A percentile compares a stretch with the other conserved stretches of the same genome.
Evolutionary conservation across 768 basidiomycete genomes (phyloP).

Genomic region (Mycena pura): DNA sequence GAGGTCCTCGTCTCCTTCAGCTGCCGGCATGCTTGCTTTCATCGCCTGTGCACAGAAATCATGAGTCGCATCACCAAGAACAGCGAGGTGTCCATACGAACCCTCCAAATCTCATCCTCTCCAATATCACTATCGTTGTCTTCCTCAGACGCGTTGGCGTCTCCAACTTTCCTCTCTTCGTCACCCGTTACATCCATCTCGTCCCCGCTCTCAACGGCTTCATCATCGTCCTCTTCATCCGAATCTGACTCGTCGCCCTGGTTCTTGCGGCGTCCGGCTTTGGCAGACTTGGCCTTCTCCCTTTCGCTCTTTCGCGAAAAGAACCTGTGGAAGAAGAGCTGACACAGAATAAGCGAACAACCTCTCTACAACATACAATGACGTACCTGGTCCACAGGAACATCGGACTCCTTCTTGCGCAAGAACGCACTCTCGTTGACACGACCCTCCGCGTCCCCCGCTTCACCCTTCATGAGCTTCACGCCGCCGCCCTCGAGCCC

Average conservation of each 20-base stretch:
- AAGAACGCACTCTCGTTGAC: slow-evolving; percentile 83
- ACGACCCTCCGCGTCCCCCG: slow-evolving; percentile 46
- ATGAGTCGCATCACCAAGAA: background rate
- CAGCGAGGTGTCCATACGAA: slow-evolving; percentile 37
- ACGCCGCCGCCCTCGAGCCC: slow-evolving; percentile 68
- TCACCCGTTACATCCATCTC: slow-evolving; percentile 41
- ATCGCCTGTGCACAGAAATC: slow-evolving; percentile 65
- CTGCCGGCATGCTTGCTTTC: slow-evolving; percentile 83
- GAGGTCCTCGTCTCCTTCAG: slow-evolving; percentile 54
- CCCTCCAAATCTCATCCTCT: slow-evolving; percentile 91
- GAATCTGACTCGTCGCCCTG: slow-evolving; percentile 44
- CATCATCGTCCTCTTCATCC: slow-evolving; percentile 46
- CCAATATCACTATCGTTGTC: slow-evolving; percentile 56
- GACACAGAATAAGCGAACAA: background rate
- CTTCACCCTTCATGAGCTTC: slow-evolving; percentile 72
- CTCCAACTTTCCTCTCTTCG: slow-evolving; percentile 35
- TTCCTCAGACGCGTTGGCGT: slow-evolving; percentile 34
- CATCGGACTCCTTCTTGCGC: slow-evolving; percentile 68
- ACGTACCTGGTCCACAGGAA: slow-evolving; percentile 87
- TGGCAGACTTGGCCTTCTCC: slow-evolving; percentile 54
- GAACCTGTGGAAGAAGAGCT: slow-evolving; percentile 93
- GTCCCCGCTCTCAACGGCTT: slow-evolving; percentile 47
- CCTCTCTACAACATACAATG: background rate
- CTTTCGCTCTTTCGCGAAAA: slow-evolving; percentile 75
- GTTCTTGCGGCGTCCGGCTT: slow-evolving; percentile 42